Evolutionary conservation across 129 eudicot species (phyloP).

Genomic region (Tanacetum coccineum): DNA sequence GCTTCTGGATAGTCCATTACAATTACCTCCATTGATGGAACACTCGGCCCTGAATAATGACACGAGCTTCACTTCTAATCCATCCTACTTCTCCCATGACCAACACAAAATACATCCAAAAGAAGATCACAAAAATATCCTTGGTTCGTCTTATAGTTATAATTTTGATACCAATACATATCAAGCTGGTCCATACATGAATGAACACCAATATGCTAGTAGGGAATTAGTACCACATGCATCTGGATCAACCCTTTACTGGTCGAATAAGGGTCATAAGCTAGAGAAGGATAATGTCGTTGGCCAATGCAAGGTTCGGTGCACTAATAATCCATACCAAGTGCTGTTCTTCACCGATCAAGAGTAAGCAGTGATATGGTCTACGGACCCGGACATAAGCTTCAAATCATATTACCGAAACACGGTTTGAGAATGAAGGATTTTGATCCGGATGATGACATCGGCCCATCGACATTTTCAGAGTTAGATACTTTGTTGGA

Average conservation of each 20-base stretch:
- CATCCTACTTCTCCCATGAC: slow-evolving; percentile 15
- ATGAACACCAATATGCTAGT: background rate
- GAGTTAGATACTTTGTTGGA: slow-evolving; percentile 59
- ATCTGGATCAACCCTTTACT: slow-evolving; percentile 24
- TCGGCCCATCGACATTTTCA: slow-evolving; percentile 26
- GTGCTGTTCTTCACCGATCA: no score
- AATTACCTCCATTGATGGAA: slow-evolving; percentile 44
- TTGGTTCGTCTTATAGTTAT: slow-evolving; percentile 16
- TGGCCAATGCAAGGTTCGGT: background rate
- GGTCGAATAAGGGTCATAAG: slow-evolving; percentile 39
- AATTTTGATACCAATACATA: slow-evolving; percentile 6
- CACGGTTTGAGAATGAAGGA: slow-evolving; percentile 4
- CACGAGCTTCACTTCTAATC: background rate
- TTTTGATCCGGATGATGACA: background rate
- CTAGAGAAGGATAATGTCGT: background rate
- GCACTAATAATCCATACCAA: background rate
- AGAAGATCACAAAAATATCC: slow-evolving; percentile 30
- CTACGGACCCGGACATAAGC: slow-evolving; percentile 26
- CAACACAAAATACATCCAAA: background rate
- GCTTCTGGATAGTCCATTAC: slow-evolving; percentile 29
- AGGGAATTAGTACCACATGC: slow-evolving; percentile 15
- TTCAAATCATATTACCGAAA: slow-evolving; percentile 14
- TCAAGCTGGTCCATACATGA: background rate
- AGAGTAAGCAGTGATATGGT: slow-evolving; percentile 40
- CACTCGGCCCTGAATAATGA: slow-evolving; percentile 7